Evolutionary conservation across 106 monocot species (phyloP).

Genomic region (Triglochin maritima): DNA sequence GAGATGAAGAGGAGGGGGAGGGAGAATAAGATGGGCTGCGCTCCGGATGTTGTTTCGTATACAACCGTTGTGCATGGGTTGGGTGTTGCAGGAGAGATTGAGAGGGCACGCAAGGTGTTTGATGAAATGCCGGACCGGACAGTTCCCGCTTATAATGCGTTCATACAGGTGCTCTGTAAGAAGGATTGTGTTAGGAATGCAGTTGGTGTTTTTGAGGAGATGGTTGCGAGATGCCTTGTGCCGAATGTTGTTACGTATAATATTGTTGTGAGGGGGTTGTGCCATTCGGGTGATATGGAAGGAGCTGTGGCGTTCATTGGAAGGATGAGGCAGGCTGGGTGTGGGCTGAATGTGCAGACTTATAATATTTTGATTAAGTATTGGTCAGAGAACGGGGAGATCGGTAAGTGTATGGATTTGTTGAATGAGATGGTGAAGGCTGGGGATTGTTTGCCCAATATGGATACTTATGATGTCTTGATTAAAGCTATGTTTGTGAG

Average conservation of each 20-base stretch:
- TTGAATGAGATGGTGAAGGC: conserved; percentile 39
- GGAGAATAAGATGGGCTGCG: conserved; percentile 7
- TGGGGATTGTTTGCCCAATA: conserved; percentile 49
- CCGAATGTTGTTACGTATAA: conserved; percentile 69
- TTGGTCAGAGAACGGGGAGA: conserved; percentile 53
- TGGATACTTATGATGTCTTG: conserved; percentile 69
- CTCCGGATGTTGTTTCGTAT: conserved; percentile 76
- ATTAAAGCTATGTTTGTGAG: conserved; percentile 78
- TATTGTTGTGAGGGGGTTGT: conserved; percentile 54
- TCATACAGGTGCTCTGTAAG: conserved; percentile 76
- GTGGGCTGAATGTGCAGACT: conserved; percentile 57
- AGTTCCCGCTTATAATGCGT: conserved; percentile 70
- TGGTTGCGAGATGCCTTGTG: conserved; percentile 41
- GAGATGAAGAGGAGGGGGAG: conserved; percentile 72
- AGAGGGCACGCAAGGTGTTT: conserved; percentile 53
- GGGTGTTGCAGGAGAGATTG: conserved; percentile 47
- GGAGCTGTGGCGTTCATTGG: conserved; percentile 43
- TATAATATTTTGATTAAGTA: conserved; percentile 57
- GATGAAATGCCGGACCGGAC: conserved; percentile 70
- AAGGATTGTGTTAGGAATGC: conserved; percentile 54
- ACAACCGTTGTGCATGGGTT: conserved; percentile 76
- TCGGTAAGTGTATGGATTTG: conserved; percentile 47
- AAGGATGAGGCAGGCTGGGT: conserved; percentile 35
- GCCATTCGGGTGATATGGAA: conserved; percentile 52
- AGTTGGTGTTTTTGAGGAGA: conserved; percentile 57